Evolutionary conservation across 257 asterid species (phyloP), one percentile per base, ranked within the genome.

Genomic region (Nicotiana sylvestris): DNA sequence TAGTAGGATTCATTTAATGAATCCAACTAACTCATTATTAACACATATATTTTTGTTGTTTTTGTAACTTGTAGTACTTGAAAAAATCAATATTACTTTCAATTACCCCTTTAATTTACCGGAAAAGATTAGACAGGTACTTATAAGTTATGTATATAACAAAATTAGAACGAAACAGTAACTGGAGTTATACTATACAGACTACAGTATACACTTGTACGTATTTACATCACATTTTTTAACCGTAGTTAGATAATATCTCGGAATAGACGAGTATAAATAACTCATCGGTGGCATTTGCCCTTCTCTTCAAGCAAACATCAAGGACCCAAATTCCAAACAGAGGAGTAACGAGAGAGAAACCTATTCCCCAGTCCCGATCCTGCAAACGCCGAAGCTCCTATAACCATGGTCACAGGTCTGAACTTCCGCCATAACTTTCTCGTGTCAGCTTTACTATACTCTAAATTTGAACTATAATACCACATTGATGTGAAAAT

Each of bases 231-330:
- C 21, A 43, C 51, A 43, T 9, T 8, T 9, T 69, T 39, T 4
- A 69, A 1, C 18, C 16, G 68, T 11, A 65, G n/a, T 30, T 29
- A 30, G 37, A 72, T 72, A 25, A 43, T 25, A 72, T 72, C 37
- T 43, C 21, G 12, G 6, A 25, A 25, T 46, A 12, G 12, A 12
- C 1, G 62, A 76, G 80, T 74, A 76, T 76, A 76, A 49, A 6
- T 49, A 51, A 60, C 84, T 29, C 84, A 85, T 79, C 33, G 29
- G 77, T 66, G 25, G 17, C 57, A 27, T 78, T 76, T 83, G 81
- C 81, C 86, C 86, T 83, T 78, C 80, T 67, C 76, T 9, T 3
- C 83, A 83, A 83, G 86, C 78, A 83, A 83, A 32, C 56, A 16
- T 27, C 27, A 9, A n/a, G 68, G 12, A 0, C 21, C 64, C 78